These are phyloP conservation scores for Styphnolobium japonicum DNA, from an alignment of 306 rosid species.

Conservation along the genomic window DNA sequence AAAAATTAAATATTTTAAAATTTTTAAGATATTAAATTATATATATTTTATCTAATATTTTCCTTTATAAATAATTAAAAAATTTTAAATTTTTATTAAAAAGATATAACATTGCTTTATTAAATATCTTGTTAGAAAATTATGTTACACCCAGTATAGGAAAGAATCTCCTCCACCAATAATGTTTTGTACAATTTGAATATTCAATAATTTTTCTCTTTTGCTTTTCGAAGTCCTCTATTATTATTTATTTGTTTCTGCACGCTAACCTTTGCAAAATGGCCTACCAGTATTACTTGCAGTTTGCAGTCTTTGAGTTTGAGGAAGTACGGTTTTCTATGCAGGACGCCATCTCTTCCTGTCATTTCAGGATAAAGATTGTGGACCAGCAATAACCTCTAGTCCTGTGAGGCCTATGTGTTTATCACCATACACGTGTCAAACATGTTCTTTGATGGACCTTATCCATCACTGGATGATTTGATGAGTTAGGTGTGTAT, in stretches of 20 bases:
- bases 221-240: slow-evolving; percentile 20
- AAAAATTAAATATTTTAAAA: too few relatives aligned
- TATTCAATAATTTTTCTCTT: slow-evolving; percentile 33
- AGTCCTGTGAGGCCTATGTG: background rate
- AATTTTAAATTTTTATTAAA: too few relatives aligned
- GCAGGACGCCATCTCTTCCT: slow-evolving; percentile 5
- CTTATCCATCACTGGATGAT: background rate
- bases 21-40: too few relatives aligned
- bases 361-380: slow-evolving; percentile 27
- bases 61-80: too few relatives aligned
- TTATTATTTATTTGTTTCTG: slow-evolving; percentile 41
- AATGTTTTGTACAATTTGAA: slow-evolving; percentile 31
- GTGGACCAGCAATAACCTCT: background rate
- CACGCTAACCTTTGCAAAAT: slow-evolving; percentile 47
- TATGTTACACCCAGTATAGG: too few relatives aligned
- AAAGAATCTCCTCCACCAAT: background rate
- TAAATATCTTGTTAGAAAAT: too few relatives aligned
- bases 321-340: slow-evolving; percentile 21
- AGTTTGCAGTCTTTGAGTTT: slow-evolving; percentile 32
- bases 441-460: background rate
- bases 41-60: too few relatives aligned
- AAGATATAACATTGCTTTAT: too few relatives aligned
- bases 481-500: background rate
- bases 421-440: slow-evolving; percentile 23
- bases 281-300: slow-evolving; percentile 37